Evolutionary conservation across 1,284 basidiomycete genomes (phyloP).

Genomic region (Pseudozyma hubeiensis): DNA sequence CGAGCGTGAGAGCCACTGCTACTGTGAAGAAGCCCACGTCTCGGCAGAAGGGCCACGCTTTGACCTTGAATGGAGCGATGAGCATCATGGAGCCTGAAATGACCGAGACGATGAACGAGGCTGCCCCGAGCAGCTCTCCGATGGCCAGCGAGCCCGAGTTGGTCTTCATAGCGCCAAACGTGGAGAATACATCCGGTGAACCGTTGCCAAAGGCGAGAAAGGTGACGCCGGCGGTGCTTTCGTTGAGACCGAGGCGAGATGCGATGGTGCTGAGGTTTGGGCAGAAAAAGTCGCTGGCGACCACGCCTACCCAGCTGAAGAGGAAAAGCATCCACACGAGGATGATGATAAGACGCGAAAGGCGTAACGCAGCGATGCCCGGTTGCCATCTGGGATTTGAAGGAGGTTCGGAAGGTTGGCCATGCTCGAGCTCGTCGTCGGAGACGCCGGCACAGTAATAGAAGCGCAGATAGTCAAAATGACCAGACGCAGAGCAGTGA

Average conservation of each 20-base stretch:
- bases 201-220: conserved; percentile 70
- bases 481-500: conserved; percentile 53
- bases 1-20: conserved; percentile 79
- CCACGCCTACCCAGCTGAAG: conserved; percentile 64
- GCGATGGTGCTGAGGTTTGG: conserved; percentile 66
- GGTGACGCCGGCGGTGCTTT: conserved; percentile 67
- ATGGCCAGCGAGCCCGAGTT: conserved; percentile 89
- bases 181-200: conserved; percentile 77
- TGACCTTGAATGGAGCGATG: conserved; percentile 89
- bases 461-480: conserved; percentile 58
- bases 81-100: conserved; percentile 95
- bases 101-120: conserved; percentile 93
- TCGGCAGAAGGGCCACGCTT: conserved; percentile 82
- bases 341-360: conserved; percentile 40
- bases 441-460: conserved; percentile 61
- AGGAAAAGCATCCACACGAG: conserved; percentile 60
- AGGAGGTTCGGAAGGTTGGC: conserved; percentile 29
- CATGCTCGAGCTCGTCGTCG: conserved; percentile 5
- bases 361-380: conserved; percentile 34
- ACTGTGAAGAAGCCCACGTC: conserved; percentile 92
- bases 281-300: conserved; percentile 67
- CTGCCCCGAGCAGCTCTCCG: conserved; percentile 93
- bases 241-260: conserved; percentile 58
- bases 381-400: conserved; percentile 21
- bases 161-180: conserved; percentile 89